Conservation (phyloP, 2,329 filamentous ascomycete species). For the Fusarium keratoplasticum region DNA sequence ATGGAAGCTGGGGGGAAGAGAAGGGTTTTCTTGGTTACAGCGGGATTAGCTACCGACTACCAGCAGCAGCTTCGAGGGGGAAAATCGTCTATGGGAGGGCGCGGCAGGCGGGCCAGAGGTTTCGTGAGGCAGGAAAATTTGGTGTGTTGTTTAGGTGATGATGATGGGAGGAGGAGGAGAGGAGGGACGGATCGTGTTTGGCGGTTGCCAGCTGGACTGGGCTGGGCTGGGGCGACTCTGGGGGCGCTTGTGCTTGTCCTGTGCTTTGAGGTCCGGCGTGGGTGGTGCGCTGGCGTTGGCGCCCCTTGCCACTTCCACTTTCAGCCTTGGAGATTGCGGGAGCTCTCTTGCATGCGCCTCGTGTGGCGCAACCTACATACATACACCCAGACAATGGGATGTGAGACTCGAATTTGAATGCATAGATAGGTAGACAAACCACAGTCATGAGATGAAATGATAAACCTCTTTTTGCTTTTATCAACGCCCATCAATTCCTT, state of each 20-base stretch:
- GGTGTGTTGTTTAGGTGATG: slow-evolving; percentile 40
- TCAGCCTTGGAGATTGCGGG: slow-evolving; percentile 31
- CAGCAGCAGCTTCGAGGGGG: slow-evolving; percentile 34
- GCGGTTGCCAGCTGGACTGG: slow-evolving; percentile 22
- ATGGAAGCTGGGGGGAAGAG: slow-evolving; percentile 9
- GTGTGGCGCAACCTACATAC: slow-evolving; percentile 27
- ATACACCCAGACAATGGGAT: neutral
- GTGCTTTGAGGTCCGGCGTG: neutral
- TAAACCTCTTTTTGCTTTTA: neutral
- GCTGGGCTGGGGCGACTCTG: neutral
- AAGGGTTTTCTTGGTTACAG: neutral
- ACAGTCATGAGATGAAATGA: neutral
- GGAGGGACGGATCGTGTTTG: slow-evolving; percentile 34
- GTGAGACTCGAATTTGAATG: neutral
- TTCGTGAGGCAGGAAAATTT: slow-evolving; percentile 30
- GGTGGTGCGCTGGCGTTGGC: slow-evolving; percentile 3
- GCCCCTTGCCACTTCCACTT: slow-evolving; percentile 18
- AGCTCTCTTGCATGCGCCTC: slow-evolving; percentile 22
- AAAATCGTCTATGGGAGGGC: slow-evolving; percentile 31
- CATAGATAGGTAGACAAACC: neutral
- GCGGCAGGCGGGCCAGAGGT: slow-evolving; percentile 7
- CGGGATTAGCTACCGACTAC: slow-evolving; percentile 31
- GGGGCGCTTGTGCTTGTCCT: slow-evolving; percentile 1
- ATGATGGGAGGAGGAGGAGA: slow-evolving; percentile 31
- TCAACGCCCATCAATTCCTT: slow-evolving; percentile 9